Base-by-base conservation (phyloP, 1,139 yeast species). In the Saccharomyces pastorianus region DNA sequence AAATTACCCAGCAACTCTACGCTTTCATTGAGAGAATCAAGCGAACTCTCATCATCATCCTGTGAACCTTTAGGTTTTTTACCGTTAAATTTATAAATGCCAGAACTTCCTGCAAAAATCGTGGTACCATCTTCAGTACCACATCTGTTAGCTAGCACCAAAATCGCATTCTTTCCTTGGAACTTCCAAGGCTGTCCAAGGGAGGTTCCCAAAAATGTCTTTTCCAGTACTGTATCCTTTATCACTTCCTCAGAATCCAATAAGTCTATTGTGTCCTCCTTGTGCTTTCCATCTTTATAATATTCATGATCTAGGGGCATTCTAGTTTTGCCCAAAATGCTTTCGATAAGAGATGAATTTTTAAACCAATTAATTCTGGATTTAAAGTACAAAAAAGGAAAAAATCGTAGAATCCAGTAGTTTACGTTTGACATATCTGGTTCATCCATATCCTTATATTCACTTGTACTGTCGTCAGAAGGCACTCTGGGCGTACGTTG, bases 341-440 rank as follows among this genome's bases (percentile, higher is more conserved):
- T 53, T 3, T n/a, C 32, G 11, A 60, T 25, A 4, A 58, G 28
- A 4, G 51, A 51, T 11, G 44, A 17, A 38, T 53, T 51, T 9
- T 50, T 29, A 42, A 57, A 58, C 66, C 69, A 66, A 13, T 53
- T 48, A 14, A 50, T 50, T 47, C 68, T 63, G 6, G 53, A 52
- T 41, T 53, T 53, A 38, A 60, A 55, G 13, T 62, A 63, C n/a
- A 86, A 66, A 55, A 83, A 80, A 1, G 95, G 95, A 63, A 78
- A 75, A 64, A 86, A 79, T 51, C 96, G 71, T n/a, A 81, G 65
- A 3, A 85, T 73, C 96, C 96, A 90, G 70, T 88, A 83, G 54
- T 76, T 70, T 41, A 80, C 63, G 25, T 76, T 76, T 3, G 67
- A 59, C 58, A 68, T 62, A 51, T 76, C 77, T 1, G 80, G 77